Evolutionary conservation across 768 basidiomycete genomes (phyloP).

Genomic region (Mycena latifolia): DNA sequence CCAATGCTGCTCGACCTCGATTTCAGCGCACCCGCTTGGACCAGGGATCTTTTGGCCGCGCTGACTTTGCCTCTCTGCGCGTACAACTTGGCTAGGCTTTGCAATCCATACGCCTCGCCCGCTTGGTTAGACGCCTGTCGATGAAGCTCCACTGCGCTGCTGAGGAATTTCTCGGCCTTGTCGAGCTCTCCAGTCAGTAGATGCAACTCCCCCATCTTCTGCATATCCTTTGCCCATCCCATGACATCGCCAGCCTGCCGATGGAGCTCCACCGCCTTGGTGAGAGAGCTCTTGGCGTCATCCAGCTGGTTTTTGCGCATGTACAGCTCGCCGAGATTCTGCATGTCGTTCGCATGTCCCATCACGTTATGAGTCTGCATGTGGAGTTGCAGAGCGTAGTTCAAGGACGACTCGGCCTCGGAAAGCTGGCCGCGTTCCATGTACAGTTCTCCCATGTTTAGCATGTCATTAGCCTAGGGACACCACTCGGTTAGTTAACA

Average conservation of each 20-base stretch:
- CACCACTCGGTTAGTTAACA: conserved; percentile 1
- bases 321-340: conserved; percentile 33
- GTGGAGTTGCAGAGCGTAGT: conserved; percentile 33
- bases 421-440: conserved; percentile 31
- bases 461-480: conserved; percentile 32
- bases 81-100: conserved; percentile 26
- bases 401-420: conserved; percentile 35
- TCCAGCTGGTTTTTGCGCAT: conserved; percentile 24
- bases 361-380: conserved; percentile 33
- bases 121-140: conserved; percentile 24
- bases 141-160: conserved; percentile 28
- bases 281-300: conserved; percentile 34
- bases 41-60: background rate
- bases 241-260: conserved; percentile 29
- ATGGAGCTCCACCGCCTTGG: conserved; percentile 35
- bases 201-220: conserved; percentile 27
- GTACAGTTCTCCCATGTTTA: conserved; percentile 34
- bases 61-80: conserved; percentile 3
- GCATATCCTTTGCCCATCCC: conserved; percentile 31
- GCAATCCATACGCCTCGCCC: conserved; percentile 24
- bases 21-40: conserved; percentile 17
- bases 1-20: conserved; percentile 9
- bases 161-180: conserved; percentile 25
- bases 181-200: conserved; percentile 13
- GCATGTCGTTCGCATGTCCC: conserved; percentile 34